Evolutionary conservation across 2,329 filamentous ascomycete species (phyloP).

Genomic region (Fusarium camptoceras): DNA sequence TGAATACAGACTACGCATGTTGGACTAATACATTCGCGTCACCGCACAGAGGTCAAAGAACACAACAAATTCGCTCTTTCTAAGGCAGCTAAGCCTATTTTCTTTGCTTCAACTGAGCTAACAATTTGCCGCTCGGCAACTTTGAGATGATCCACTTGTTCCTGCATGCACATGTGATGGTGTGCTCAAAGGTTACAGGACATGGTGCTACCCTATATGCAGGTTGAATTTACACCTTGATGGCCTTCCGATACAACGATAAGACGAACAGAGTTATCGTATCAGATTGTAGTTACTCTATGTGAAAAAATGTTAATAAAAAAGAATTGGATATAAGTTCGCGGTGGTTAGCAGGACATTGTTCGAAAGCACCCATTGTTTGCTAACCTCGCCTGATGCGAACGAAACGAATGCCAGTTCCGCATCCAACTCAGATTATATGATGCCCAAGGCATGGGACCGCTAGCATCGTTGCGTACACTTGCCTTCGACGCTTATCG

Average conservation of each 20-base stretch:
- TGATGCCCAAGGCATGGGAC: too few relatives aligned
- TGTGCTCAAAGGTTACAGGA: not conserved
- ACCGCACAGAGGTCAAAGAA: not conserved
- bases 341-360: accelerated
- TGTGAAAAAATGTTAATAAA: not conserved
- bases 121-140: not conserved
- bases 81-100: not conserved
- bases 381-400: too few relatives aligned
- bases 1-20: too few relatives aligned
- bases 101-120: not conserved
- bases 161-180: not conserved
- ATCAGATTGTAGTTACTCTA: too few relatives aligned
- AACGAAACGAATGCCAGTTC: too few relatives aligned
- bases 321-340: not conserved
- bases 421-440: not conserved
- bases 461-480: too few relatives aligned
- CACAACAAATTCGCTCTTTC: not conserved
- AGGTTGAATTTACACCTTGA: not conserved
- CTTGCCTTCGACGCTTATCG: not conserved
- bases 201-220: not conserved
- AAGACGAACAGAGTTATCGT: too few relatives aligned
- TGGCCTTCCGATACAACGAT: not conserved
- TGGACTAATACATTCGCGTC: not conserved
- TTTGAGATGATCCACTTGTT: not conserved
- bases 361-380: too few relatives aligned